These are phyloP conservation scores for Santalum album DNA, from an alignment of 164 flowering plant species.

Conservation along the genomic window DNA sequence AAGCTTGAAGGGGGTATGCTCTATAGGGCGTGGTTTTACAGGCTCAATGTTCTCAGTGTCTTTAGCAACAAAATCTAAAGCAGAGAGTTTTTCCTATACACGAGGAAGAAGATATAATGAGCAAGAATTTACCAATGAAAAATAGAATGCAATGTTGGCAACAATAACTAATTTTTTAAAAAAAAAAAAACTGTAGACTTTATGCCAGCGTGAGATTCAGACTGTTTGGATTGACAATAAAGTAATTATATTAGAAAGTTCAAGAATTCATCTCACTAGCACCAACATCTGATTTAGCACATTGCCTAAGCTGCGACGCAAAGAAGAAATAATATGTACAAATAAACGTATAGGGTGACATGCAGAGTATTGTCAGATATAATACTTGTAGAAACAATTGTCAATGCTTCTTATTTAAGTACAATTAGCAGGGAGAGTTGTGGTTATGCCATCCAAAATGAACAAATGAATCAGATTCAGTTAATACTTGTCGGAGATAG, in stretches of 20 bases:
- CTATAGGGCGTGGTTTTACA: conserved; percentile 49
- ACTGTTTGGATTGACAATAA: too few species aligned
- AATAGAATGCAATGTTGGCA: neutral
- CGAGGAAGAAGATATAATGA: conserved; percentile 4
- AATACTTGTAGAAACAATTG: neutral
- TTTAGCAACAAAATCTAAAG: conserved; percentile 64
- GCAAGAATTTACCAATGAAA: neutral
- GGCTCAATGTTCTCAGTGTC: conserved; percentile 29
- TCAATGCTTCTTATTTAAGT: too few species aligned
- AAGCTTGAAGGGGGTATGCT: conserved; percentile 64
- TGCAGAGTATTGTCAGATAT: neutral
- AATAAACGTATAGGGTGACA: too few species aligned
- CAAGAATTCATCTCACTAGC: neutral
- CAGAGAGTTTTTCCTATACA: conserved; percentile 58
- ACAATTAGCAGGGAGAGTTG: too few species aligned
- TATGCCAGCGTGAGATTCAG: too few species aligned
- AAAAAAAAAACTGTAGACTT: neutral
- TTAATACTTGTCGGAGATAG: too few species aligned
- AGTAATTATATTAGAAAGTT: neutral
- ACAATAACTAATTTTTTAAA: neutral
- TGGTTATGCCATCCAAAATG: too few species aligned
- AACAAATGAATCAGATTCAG: too few species aligned
- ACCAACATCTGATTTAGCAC: neutral
- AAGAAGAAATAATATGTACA: neutral
- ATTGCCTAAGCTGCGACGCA: too few species aligned